phyloP scores from a whole-genome alignment of 208 protist genomes.

The Trypanosoma boissoni region DNA sequence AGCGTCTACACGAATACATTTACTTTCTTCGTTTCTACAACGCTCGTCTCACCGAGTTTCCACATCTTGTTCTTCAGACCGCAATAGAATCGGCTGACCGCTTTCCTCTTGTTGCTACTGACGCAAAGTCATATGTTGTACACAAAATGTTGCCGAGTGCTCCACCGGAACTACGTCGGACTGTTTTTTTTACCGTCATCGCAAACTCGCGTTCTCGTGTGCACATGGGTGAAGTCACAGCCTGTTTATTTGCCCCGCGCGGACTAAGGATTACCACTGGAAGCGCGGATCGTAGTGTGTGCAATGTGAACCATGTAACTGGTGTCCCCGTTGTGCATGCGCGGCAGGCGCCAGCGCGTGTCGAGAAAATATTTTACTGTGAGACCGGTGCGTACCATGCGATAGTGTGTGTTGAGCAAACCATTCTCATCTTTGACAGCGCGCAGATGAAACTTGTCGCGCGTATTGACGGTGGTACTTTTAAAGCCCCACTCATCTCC shows the following conservation, averaged over 20 bases:
- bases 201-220: slow-evolving; percentile 14
- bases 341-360: slow-evolving; percentile 29
- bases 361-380: slow-evolving; percentile 28
- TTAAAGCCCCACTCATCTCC: slow-evolving; percentile 48
- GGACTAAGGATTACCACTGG: slow-evolving; percentile 44
- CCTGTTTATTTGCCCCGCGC: slow-evolving; percentile 36
- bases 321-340: slow-evolving; percentile 35
- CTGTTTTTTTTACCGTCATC: slow-evolving; percentile 24
- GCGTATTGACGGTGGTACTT: slow-evolving; percentile 39
- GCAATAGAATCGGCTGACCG: slow-evolving; percentile 41
- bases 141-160: slow-evolving; percentile 22
- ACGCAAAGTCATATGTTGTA: slow-evolving; percentile 29
- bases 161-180: slow-evolving; percentile 9
- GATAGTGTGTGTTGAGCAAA: slow-evolving; percentile 60
- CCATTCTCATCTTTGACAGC: slow-evolving; percentile 69
- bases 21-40: slow-evolving; percentile 73
- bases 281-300: slow-evolving; percentile 57
- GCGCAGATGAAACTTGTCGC: slow-evolving; percentile 59
- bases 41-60: slow-evolving; percentile 41
- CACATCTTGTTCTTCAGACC: slow-evolving; percentile 47
- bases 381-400: slow-evolving; percentile 69
- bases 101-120: slow-evolving; percentile 23
- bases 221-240: slow-evolving; percentile 47
- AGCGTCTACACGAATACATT: slow-evolving; percentile 62
- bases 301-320: slow-evolving; percentile 35